These are phyloP conservation scores for Globisporangium paddicum DNA, from an alignment of 352 stramenopile genomes.

Conservation along the genomic window DNA sequence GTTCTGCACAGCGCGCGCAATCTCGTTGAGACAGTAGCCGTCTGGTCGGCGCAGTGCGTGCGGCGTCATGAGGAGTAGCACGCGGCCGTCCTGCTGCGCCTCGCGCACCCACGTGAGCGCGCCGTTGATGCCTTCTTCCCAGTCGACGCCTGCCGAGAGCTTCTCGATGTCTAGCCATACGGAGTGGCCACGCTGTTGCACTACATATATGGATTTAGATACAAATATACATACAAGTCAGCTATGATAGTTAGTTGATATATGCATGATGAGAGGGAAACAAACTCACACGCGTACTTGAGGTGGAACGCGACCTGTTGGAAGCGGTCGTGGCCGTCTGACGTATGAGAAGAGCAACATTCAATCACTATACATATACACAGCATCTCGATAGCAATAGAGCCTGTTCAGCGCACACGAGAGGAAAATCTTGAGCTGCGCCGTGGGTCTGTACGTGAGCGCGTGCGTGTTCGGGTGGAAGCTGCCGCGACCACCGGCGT, in stretches of 20 bases:
- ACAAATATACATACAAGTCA: constrained; percentile 6
- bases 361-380: background rate
- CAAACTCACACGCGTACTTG: constrained; percentile 60
- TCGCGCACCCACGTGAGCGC: constrained; percentile 67
- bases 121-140: constrained; percentile 67
- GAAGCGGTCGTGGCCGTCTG: constrained; percentile 74
- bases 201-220: constrained; percentile 16
- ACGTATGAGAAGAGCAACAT: background rate
- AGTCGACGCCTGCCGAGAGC: constrained; percentile 65
- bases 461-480: constrained; percentile 7
- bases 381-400: background rate
- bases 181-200: constrained; percentile 51
- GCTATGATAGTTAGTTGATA: too few relatives aligned
- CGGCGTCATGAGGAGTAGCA: constrained; percentile 76
- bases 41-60: constrained; percentile 66
- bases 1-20: constrained; percentile 53
- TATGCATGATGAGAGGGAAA: background rate
- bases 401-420: constrained; percentile 34
- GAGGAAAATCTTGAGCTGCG: constrained; percentile 67
- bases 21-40: constrained; percentile 79
- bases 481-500: background rate
- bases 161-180: constrained; percentile 76
- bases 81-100: constrained; percentile 58
- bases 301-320: constrained; percentile 67
- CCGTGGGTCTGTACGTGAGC: constrained; percentile 36